Conservation (phyloP, 148 eudicot genomes). For the Vaccinium macrocarpon region DNA sequence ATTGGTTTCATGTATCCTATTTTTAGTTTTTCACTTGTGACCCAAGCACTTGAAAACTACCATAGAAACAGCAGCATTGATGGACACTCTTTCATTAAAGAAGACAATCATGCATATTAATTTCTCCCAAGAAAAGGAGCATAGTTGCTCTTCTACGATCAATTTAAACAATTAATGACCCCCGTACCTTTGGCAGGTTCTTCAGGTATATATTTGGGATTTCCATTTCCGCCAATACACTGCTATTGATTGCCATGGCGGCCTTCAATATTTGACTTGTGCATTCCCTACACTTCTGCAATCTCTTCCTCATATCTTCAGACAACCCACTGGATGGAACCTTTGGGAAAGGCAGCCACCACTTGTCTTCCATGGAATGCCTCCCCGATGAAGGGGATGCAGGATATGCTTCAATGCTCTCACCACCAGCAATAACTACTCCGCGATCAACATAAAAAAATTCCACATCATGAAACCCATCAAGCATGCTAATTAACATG, state of each 20-base stretch:
- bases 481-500: conserved; percentile 36
- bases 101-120: neutral
- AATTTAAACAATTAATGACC: neutral
- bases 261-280: conserved; percentile 52
- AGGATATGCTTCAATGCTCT: conserved; percentile 19
- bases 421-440: conserved; percentile 25
- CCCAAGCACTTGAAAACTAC: neutral
- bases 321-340: conserved; percentile 45
- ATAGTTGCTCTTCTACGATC: neutral
- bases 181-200: conserved; percentile 48
- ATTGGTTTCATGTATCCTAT: neutral
- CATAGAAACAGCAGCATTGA: neutral
- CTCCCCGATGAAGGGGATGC: conserved; percentile 20
- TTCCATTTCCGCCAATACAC: conserved; percentile 50
- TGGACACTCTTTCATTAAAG: neutral
- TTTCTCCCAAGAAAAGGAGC: neutral
- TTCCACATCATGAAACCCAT: conserved; percentile 33
- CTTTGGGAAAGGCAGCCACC: conserved; percentile 60
- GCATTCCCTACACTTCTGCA: conserved; percentile 46
- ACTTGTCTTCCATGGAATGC: conserved; percentile 45
- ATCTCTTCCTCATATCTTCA: conserved; percentile 31
- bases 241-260: conserved; percentile 46
- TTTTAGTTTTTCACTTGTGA: neutral
- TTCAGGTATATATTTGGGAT: conserved; percentile 43
- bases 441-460: conserved; percentile 40